Percentiles rank a stretch among this genome's conserved stretches.
Evolutionary conservation across 2,329 filamentous ascomycete species (phyloP).

Genomic region (Pseudogymnoascus sp.): DNA sequence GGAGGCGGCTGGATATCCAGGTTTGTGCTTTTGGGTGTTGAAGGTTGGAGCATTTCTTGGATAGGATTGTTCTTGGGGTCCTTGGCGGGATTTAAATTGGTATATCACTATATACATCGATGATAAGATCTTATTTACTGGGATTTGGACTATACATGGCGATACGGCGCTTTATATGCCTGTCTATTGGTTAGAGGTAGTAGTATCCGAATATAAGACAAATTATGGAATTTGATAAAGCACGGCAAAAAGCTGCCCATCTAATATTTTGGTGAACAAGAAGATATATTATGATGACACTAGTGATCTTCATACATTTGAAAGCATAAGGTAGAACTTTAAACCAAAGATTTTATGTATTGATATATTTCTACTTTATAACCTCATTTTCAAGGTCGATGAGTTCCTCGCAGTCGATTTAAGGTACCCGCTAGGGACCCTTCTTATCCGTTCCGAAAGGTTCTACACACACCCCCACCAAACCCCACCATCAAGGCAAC

Average conservation of each 20-base stretch:
- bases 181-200: not conserved
- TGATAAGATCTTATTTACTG: not conserved
- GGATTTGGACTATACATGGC: not conserved
- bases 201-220: not conserved
- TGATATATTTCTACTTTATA: not conserved
- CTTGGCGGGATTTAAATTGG: not conserved
- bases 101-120: not conserved
- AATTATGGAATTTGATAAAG: not conserved
- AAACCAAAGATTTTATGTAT: not conserved
- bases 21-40: not conserved
- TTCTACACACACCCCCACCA: not conserved
- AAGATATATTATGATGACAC: not conserved
- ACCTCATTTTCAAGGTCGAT: not conserved
- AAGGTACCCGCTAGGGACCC: slow-evolving; percentile 1
- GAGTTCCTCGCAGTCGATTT: not conserved
- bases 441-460: slow-evolving; percentile 5
- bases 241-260: not conserved
- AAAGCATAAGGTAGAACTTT: not conserved
- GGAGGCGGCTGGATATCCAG: not conserved
- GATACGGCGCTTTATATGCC: not conserved
- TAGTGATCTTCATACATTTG: not conserved
- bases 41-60: not conserved
- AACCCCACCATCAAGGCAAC: slow-evolving; percentile 3
- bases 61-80: not conserved
- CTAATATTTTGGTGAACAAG: not conserved